Base-by-base conservation (phyloP, 2,329 filamentous ascomycete species). In the Aotearoamyces nothofagi region DNA sequence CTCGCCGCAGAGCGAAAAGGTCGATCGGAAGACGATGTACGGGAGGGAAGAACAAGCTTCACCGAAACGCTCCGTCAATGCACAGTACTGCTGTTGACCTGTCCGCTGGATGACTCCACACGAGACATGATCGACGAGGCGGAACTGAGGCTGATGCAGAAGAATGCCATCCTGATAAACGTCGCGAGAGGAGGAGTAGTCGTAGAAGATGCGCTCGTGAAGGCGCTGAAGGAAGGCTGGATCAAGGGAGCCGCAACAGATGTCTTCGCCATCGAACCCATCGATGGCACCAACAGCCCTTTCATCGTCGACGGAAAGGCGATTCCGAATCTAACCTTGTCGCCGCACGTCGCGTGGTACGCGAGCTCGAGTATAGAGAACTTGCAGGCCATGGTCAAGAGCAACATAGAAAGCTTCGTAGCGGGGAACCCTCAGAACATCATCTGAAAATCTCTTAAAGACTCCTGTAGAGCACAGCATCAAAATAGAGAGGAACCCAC, bases 281-380 rank as follows among this genome's bases (percentile, higher is more conserved):
- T 45, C 4, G 35, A 11, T 58, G 71, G 19, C 76, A 33, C 36
- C 7, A 41, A 36, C 33, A 39, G 30, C 19, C 9, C 35, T 0
- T 16, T 47, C 7, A 31, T 47, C 2, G 33, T 17, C 12, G 32
- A 33, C n/a, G 40, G 35, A 15, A 35, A 34, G 15, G 28, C 53
- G 28, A 51, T 55, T 12, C 52, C 65, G 9, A 66, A 66, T 34
- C 43, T 70, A 34, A 55, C 63, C 0, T 38, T 65, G 22, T 62
- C 53, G 26, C 63, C 63, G 11, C 65, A 70, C 47, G 35, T 66
- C 22, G 64, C 66, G 1, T 69, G 64, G 64, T 59, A 56, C 37
- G 56, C 61, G 1, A 51, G 55, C 26, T 54, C 48, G 37, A 67
- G 61, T 4, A 49, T 60, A 33, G 46, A 53, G 24, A 65, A 59